Base-by-base conservation (phyloP, 1,284 basidiomycete species). In the Ustilago hordei region DNA sequence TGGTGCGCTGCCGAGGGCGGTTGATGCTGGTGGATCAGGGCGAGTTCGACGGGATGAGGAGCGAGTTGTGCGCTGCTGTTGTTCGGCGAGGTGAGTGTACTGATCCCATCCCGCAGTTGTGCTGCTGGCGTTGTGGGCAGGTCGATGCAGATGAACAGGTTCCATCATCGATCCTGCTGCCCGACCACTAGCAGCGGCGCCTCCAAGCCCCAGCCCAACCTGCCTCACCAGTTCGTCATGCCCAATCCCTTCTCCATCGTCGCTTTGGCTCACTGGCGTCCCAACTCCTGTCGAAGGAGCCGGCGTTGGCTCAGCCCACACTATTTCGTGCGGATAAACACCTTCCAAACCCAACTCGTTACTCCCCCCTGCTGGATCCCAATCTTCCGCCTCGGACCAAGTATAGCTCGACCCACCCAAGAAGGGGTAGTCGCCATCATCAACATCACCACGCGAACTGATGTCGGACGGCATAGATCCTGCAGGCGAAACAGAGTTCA, bases 401-500 rank as follows among this genome's bases (percentile, higher is more conserved):
- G 60, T 68, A 35, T 69, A 61, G 31, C 64, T 70, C 35, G 69
- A 65, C 0, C 63, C 34, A 17, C 23, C 63, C 2, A 63, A 11
- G 50, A 77, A 77, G 0, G 55, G 57, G 32, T 69, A 69, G 47
- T 71, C 75, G 23, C 59, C 28, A 19, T 75, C 71, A 12, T 67
- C 67, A 19, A 28, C 60, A 19, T 72, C 77, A 31, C 77, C 64
- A 11, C 63, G 45, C 50, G 69, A 68, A 32, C 67, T 66, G 45
- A 81, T 64, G 31, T 81, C 80, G 36, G 67, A 71, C 11, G 80
- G 80, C 79, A 81, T 81, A 13, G 79, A 81, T 8, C 80, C 80
- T 0, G 74, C 72, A 1, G 79, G 75, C n/a, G 68, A 74, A 3
- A 75, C 69, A 35, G 74, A 59, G 23, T 76, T 76, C 23, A 76